A percentile compares a stretch with the other conserved stretches of the same genome.
These are phyloP conservation scores for Ephemerocybe angulata DNA, from an alignment of 768 basidiomycete genomes.

Conservation along the genomic window DNA sequence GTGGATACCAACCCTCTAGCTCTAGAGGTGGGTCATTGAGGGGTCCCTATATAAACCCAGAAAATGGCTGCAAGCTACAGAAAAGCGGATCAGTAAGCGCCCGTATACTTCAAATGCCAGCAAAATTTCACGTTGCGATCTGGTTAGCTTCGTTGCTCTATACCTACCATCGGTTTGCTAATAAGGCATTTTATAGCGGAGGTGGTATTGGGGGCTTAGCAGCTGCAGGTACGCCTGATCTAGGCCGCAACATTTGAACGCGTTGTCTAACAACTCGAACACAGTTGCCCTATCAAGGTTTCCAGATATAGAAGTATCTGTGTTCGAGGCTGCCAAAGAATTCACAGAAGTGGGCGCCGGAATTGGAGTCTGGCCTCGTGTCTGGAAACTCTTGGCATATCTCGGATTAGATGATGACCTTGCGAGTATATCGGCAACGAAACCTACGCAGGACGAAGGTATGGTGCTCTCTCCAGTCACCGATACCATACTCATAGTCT, in stretches of 20 bases:
- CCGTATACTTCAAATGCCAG: too few relatives aligned
- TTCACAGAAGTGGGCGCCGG: slow-evolving; percentile 45
- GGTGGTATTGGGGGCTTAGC: slow-evolving; percentile 32
- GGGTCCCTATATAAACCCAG: too few relatives aligned
- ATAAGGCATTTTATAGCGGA: slow-evolving; percentile 20
- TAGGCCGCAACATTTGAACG: neutral
- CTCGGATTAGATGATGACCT: slow-evolving; percentile 38
- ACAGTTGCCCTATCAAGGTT: slow-evolving; percentile 21
- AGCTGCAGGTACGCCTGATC: slow-evolving; percentile 19
- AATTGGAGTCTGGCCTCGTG: slow-evolving; percentile 38
- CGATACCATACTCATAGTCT: neutral
- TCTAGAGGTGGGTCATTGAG: too few relatives aligned
- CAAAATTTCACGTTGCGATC: slow-evolving; percentile 17
- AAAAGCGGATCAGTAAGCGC: too few relatives aligned
- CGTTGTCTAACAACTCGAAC: neutral
- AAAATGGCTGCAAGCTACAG: too few relatives aligned
- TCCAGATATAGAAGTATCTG: slow-evolving; percentile 36
- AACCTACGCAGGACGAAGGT: slow-evolving; percentile 24
- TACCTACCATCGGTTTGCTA: neutral
- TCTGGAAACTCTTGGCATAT: slow-evolving; percentile 37
- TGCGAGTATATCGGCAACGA: slow-evolving; percentile 16
- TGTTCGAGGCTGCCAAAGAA: slow-evolving; percentile 42
- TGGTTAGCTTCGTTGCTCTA: slow-evolving; percentile 9
- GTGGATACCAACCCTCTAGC: too few relatives aligned
- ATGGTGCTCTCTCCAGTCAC: neutral